Evolutionary conservation across 306 rosid genomes (phyloP).

Genomic region (Cucurbita pepo): DNA sequence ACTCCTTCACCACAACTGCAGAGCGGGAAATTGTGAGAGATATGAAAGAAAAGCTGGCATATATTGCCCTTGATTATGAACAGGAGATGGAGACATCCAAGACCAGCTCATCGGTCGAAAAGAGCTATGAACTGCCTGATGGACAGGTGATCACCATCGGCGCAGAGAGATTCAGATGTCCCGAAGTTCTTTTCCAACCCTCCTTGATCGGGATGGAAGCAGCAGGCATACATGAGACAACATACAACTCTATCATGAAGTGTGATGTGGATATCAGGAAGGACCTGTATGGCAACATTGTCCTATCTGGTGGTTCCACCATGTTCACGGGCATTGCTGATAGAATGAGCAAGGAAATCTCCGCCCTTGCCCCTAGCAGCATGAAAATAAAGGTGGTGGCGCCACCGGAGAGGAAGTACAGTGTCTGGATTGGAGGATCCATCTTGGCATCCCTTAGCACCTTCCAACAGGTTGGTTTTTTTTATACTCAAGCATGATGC

Average conservation of each 20-base stretch:
- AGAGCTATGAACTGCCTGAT: slow-evolving; percentile 93
- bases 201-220: slow-evolving; percentile 98
- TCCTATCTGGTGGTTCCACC: slow-evolving; percentile 96
- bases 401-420: slow-evolving; percentile 96
- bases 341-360: slow-evolving; percentile 94
- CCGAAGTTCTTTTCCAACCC: slow-evolving; percentile 94
- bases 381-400: slow-evolving; percentile 99
- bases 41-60: slow-evolving; percentile 85
- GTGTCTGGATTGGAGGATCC: slow-evolving; percentile 99
- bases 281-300: slow-evolving; percentile 92
- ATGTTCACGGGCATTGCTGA: slow-evolving; percentile 98
- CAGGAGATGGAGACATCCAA: slow-evolving; percentile 81
- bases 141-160: slow-evolving; percentile 97
- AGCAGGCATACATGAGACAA: slow-evolving; percentile 95
- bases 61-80: slow-evolving; percentile 84
- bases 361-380: slow-evolving; percentile 97
- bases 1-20: slow-evolving; percentile 91
- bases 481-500: background rate
- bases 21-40: slow-evolving; percentile 99
- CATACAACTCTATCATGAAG: slow-evolving; percentile 98
- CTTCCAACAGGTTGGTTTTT: slow-evolving; percentile 79
- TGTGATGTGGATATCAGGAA: slow-evolving; percentile 97
- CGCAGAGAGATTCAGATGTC: slow-evolving; percentile 96
- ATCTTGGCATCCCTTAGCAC: slow-evolving; percentile 99
- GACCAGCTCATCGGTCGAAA: slow-evolving; percentile 91